phyloP scores from a whole-genome alignment of 169 alveolate species.

The Perkinsus olseni region DNA sequence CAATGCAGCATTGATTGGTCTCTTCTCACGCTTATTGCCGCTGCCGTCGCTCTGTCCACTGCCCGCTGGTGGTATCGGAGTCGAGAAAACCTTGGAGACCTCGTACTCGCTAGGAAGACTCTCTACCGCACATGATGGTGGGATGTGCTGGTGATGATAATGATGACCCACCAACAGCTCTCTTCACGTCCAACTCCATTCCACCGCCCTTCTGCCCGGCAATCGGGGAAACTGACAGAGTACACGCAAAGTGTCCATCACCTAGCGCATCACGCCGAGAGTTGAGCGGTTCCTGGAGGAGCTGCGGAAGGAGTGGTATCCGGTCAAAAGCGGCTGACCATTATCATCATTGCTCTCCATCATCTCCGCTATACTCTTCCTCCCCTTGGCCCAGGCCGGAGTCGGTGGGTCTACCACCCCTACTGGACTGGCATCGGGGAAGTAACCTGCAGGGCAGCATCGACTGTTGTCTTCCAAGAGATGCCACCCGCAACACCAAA shows the following conservation, averaged over 20 bases:
- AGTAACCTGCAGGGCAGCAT: not conserved
- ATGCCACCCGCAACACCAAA: no score
- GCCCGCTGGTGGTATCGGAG: not conserved
- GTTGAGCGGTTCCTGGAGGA: no score
- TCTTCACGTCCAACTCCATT: not conserved
- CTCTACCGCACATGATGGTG: not conserved
- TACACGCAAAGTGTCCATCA: not conserved
- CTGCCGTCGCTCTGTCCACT: not conserved
- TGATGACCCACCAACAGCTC: not conserved
- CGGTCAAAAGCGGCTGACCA: no score
- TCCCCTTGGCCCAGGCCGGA: not conserved
- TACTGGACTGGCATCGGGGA: not conserved
- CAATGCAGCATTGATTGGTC: no score
- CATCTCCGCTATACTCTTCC: not conserved
- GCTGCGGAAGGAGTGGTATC: no score
- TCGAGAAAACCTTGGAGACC: not conserved
- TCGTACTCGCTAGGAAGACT: not conserved
- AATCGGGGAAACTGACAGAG: not conserved
- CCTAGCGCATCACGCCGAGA: no score
- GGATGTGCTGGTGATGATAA: not conserved
- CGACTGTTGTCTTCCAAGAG: not conserved
- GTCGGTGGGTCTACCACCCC: not conserved
- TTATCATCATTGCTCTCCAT: not conserved
- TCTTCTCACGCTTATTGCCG: not conserved
- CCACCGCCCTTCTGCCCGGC: not conserved